Percentiles rank a stretch among this genome's conserved stretches.
Evolutionary conservation across 1,139 yeast species (phyloP).

Genomic region (Scheffersomyces segobiensis): DNA sequence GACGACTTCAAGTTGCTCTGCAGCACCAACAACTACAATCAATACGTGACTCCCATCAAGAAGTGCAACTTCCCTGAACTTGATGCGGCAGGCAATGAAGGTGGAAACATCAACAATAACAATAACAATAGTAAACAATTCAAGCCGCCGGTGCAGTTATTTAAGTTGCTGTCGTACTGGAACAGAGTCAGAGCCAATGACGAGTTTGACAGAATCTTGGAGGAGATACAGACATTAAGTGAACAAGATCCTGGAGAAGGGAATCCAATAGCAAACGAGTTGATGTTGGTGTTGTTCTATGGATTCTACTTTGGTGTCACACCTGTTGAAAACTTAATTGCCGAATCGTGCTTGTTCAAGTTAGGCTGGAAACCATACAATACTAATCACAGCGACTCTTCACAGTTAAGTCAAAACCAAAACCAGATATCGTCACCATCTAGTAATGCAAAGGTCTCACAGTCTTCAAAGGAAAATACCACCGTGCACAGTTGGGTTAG

Average conservation of each 20-base stretch:
- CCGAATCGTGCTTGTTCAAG: conserved; percentile 41
- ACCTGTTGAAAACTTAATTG: conserved; percentile 40
- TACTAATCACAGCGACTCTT: conserved; percentile 5
- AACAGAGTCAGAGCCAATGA: conserved; percentile 46
- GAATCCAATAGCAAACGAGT: conserved; percentile 28
- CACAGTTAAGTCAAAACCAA: not conserved
- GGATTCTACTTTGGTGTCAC: conserved; percentile 62
- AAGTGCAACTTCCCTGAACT: conserved; percentile 43
- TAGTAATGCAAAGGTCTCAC: not conserved
- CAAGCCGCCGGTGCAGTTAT: conserved; percentile 39
- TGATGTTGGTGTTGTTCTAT: conserved; percentile 54
- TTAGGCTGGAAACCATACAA: conserved; percentile 49
- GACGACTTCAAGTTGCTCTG: conserved; percentile 27
- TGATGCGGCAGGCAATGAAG: conserved; percentile 22
- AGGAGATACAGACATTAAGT: conserved; percentile 29
- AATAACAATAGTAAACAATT: conserved; percentile 8
- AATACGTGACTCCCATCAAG: conserved; percentile 30
- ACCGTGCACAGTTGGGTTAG: conserved; percentile 37
- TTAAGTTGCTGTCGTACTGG: conserved; percentile 47
- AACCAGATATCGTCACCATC: not conserved
- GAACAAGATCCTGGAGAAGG: conserved; percentile 24
- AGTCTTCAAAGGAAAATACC: conserved; percentile 6
- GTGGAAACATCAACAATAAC: conserved; percentile 15
- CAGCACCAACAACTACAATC: conserved; percentile 27
- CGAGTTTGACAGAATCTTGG: conserved; percentile 35